A percentile compares a stretch with the other conserved stretches of the same genome.
Conservation (phyloP, 139 green algal species). For the Pleodorina starrii region DNA sequence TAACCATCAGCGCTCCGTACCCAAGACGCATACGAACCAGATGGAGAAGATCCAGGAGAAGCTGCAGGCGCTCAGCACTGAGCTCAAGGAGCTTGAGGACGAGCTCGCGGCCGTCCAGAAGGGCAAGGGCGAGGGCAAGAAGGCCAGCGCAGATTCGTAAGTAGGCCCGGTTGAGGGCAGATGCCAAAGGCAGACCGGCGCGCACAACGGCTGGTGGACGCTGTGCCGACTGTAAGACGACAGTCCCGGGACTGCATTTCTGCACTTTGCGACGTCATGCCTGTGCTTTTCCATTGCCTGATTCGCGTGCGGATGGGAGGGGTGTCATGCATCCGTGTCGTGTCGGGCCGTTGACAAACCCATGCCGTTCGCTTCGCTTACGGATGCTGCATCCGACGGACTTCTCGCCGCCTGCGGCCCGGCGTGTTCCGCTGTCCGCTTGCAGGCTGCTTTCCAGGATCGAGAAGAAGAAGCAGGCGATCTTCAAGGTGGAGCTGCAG, state of each 20-base stretch:
- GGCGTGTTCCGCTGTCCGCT: neutral
- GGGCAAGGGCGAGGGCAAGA: slow-evolving; percentile 72
- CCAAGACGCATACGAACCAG: slow-evolving; percentile 88
- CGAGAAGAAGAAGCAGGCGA: slow-evolving; percentile 74
- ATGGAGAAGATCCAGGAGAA: slow-evolving; percentile 81
- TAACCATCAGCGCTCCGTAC: slow-evolving; percentile 96
- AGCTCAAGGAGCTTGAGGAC: slow-evolving; percentile 76
- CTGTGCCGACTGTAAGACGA: too few species aligned
- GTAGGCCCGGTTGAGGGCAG: too few species aligned
- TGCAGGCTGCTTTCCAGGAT: slow-evolving; percentile 47
- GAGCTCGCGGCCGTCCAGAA: slow-evolving; percentile 73
- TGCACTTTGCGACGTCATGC: neutral
- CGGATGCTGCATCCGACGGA: neutral
- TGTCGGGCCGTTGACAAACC: too few species aligned
- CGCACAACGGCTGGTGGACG: too few species aligned
- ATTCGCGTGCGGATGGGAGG: neutral
- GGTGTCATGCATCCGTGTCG: neutral
- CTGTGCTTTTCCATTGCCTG: neutral
- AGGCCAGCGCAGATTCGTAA: slow-evolving; percentile 62
- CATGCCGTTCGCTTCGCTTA: neutral
- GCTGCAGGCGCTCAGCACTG: slow-evolving; percentile 57
- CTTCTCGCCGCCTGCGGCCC: too few species aligned
- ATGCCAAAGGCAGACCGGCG: too few species aligned
- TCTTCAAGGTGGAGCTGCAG: slow-evolving; percentile 75
- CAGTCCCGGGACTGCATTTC: too few species aligned